Percentiles rank a stretch among this genome's conserved stretches.
These are phyloP conservation scores for Pseudomonodictys pantanalensis DNA, from an alignment of 495 filamentous ascomycete genomes.

Conservation along the genomic window DNA sequence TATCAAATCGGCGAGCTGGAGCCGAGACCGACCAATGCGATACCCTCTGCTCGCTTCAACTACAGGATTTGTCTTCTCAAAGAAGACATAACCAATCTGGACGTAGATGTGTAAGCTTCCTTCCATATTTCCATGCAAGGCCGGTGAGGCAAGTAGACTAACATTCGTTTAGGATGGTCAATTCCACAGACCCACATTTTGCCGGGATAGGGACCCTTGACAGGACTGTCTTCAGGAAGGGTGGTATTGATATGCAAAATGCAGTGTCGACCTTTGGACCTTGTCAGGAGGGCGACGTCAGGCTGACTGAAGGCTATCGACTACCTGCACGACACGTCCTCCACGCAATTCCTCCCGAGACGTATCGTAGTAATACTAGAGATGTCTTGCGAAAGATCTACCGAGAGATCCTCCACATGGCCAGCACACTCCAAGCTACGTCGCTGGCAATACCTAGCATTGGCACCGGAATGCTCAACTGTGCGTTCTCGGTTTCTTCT, in stretches of 20 bases:
- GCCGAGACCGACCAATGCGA: slow-evolving; percentile 6
- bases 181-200: slow-evolving; percentile 27
- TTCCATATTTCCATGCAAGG: too few relatives aligned
- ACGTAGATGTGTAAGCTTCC: slow-evolving; percentile 19
- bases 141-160: too few relatives aligned
- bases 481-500: too few relatives aligned
- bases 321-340: slow-evolving; percentile 21
- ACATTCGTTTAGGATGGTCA: slow-evolving; percentile 9
- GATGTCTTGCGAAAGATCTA: slow-evolving; percentile 23
- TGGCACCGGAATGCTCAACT: slow-evolving; percentile 28
- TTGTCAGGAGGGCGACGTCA: slow-evolving; percentile 25
- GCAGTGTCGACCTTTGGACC: slow-evolving; percentile 18
- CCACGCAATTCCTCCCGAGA: slow-evolving; percentile 25
- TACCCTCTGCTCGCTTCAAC: slow-evolving; percentile 5
- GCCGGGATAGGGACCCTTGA: slow-evolving; percentile 23
- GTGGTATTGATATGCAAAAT: slow-evolving; percentile 16
- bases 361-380: slow-evolving; percentile 8
- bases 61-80: slow-evolving; percentile 14
- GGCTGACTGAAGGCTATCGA: slow-evolving; percentile 17
- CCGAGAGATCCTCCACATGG: slow-evolving; percentile 12
- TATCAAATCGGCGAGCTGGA: slow-evolving; percentile 26
- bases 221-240: slow-evolving; percentile 18
- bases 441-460: slow-evolving; percentile 28
- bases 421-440: slow-evolving; percentile 12
- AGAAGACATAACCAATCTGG: slow-evolving; percentile 27